Evolutionary conservation across 1,284 basidiomycete genomes (phyloP).

Genomic region (Cryptococcus sp.): DNA sequence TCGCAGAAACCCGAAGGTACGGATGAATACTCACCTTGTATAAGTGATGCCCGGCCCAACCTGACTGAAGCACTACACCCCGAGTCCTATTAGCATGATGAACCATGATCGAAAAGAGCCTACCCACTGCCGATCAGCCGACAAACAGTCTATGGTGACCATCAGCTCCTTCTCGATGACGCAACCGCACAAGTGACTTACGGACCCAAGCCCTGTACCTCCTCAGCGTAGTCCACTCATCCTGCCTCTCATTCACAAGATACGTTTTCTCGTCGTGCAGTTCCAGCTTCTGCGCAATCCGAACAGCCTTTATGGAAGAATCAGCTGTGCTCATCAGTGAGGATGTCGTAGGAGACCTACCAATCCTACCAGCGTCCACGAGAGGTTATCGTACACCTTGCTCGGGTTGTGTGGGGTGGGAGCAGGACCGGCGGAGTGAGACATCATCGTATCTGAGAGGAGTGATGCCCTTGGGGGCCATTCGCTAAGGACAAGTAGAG

Average conservation of each 20-base stretch:
- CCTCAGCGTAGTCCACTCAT: conserved; percentile 10
- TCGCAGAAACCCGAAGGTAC: background rate
- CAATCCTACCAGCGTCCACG: conserved; percentile 23
- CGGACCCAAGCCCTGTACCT: conserved; percentile 19
- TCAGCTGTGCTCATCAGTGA: background rate
- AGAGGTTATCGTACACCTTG: conserved; percentile 23
- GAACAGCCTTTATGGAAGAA: conserved; percentile 10
- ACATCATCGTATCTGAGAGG: conserved; percentile 11
- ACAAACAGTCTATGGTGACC: conserved; percentile 15
- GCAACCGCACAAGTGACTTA: conserved; percentile 2
- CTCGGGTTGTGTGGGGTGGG: conserved; percentile 6
- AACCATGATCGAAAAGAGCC: too few relatives aligned
- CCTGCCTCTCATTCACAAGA: background rate
- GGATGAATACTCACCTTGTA: conserved; percentile 12
- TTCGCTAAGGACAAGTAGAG: conserved; percentile 22
- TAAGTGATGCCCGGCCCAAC: conserved; percentile 16
- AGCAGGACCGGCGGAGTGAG: background rate
- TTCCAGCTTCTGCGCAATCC: conserved; percentile 21
- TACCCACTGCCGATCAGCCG: conserved; percentile 22
- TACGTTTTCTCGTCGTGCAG: conserved; percentile 19
- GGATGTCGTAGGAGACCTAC: background rate
- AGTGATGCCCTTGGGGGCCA: conserved; percentile 20
- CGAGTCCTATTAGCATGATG: background rate
- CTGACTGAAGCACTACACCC: conserved; percentile 18
- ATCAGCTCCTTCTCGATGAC: background rate